Conservation (phyloP, 495 filamentous ascomycete genomes). For the Pseudomonodictys pantanalensis region DNA sequence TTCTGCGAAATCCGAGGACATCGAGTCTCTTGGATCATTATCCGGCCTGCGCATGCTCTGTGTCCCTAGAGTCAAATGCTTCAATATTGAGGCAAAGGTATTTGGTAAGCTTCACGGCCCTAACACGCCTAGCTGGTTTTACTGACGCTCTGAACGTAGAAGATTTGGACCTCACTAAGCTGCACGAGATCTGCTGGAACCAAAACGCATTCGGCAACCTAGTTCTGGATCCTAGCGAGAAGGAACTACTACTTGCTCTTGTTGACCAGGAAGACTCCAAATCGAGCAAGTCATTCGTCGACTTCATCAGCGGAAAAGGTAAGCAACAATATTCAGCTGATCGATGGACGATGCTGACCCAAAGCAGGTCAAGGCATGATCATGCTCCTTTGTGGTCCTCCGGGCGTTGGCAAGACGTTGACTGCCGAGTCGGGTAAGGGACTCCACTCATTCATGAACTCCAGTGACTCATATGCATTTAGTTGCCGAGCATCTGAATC, state of each 20-base stretch:
- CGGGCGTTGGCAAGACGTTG: constrained; percentile 41
- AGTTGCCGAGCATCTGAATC: constrained; percentile 38
- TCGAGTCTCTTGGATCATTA: constrained; percentile 6
- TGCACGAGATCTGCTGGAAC: constrained; percentile 43
- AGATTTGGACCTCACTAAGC: constrained; percentile 37
- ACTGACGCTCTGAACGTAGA: too few relatives aligned
- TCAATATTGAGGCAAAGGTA: constrained; percentile 11
- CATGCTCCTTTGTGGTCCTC: constrained; percentile 38
- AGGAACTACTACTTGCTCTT: constrained; percentile 50
- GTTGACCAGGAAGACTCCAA: constrained; percentile 43
- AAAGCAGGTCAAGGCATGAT: constrained; percentile 31
- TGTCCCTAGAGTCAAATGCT: constrained; percentile 4
- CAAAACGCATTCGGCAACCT: constrained; percentile 44
- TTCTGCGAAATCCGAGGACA: neutral
- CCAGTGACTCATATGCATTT: neutral
- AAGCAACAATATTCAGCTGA: neutral
- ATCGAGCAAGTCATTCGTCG: constrained; percentile 1
- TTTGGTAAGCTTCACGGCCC: too few relatives aligned
- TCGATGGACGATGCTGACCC: neutral
- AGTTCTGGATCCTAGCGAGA: constrained; percentile 43
- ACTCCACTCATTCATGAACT: neutral
- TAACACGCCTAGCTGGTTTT: too few relatives aligned
- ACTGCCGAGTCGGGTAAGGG: constrained; percentile 31
- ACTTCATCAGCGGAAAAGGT: constrained; percentile 14
- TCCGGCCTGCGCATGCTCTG: constrained; percentile 5